Evolutionary conservation across 23 red algal genomes (phyloP).

Genomic region (Pyropia haitanensis): DNA sequence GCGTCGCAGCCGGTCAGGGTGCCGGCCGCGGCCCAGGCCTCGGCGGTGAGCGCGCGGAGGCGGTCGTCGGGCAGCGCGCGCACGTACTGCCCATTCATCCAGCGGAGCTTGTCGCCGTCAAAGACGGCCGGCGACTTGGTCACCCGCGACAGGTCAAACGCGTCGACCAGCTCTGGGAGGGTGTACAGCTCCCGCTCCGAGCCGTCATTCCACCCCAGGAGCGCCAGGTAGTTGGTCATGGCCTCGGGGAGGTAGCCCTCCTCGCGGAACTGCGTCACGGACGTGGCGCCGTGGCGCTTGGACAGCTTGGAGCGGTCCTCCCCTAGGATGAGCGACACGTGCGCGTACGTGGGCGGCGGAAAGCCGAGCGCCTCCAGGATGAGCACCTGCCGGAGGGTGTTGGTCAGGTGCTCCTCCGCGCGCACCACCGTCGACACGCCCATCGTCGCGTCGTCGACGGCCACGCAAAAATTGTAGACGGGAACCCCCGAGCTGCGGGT

Average conservation of each 20-base stretch:
- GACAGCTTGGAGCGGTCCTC: constrained; percentile 80
- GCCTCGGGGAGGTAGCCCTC: constrained; percentile 93
- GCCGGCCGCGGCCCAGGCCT: constrained; percentile 33
- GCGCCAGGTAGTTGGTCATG: constrained; percentile 92
- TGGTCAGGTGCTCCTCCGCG: constrained; percentile 97
- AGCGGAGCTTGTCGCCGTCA: constrained; percentile 85
- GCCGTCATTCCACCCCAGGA: constrained; percentile 96
- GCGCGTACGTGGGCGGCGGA: constrained; percentile 75
- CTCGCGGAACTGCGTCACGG: constrained; percentile 68
- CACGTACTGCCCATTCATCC: constrained; percentile 93
- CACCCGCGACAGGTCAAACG: constrained; percentile 78
- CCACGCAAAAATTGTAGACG: constrained; percentile 99
- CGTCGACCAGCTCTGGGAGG: constrained; percentile 63
- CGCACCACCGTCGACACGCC: constrained; percentile 89
- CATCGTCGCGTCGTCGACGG: constrained; percentile 97
- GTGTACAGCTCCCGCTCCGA: constrained; percentile 92
- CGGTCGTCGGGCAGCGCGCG: constrained; percentile 53
- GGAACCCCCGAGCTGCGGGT: constrained; percentile 77
- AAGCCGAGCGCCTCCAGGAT: constrained; percentile 86
- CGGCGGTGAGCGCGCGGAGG: constrained; percentile 27
- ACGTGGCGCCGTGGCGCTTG: constrained; percentile 92
- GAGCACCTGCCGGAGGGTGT: constrained; percentile 86
- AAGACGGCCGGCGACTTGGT: constrained; percentile 89
- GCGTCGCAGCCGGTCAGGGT: constrained; percentile 20
- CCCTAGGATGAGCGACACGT: constrained; percentile 88